Base-by-base conservation (phyloP, 352 stramenopile species). In the Blastocystis sp. region DNA sequence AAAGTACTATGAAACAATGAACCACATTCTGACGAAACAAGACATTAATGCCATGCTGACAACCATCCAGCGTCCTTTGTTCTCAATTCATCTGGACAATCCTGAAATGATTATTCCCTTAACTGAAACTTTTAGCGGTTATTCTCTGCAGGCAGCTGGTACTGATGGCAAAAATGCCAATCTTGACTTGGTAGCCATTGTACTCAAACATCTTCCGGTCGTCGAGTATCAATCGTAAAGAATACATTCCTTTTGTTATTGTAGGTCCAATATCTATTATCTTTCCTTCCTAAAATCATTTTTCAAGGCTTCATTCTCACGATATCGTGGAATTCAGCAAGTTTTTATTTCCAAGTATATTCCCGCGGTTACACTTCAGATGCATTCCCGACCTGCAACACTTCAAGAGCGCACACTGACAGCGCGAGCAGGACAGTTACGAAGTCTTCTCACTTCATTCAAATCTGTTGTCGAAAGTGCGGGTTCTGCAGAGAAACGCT, bases 311-410 rank as follows among this genome's bases (percentile, higher is more conserved):
- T 54, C 73, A 30, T 33, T 68, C 6, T 24, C 22, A 27, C 73
- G 73, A 17, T 84, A 35, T n/a, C 73, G n/a, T 27, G 27, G 48
- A 19, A 53, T 44, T 6, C 73, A 84, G 53, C 54, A 64, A 56
- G 42, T 42, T 24, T 66, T 54, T 68, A 30, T 68, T 64, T 44
- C 19, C 6, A 27, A 84, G 11, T 30, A 33, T 27, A 84, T 84
- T 68, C 73, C 73, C 73, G 51, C 73, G 73, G 73, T 84, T n/a
- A 33, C 73, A 33, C 73, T 84, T 1, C 27, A 69, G 51, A 48
- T 48, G 17, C 51, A 24, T 24, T 68, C 73, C 0, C 22, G 22
- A 13, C 15, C 33, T 17, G 73, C 48, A 33, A 24, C 51, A 9
- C 73, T 84, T 54, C 19, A 48, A 9, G 42, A 84, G 17, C 73